phyloP scores from a whole-genome alignment of 2,329 filamentous ascomycete genomes.

The Colletotrichum noveboracense region DNA sequence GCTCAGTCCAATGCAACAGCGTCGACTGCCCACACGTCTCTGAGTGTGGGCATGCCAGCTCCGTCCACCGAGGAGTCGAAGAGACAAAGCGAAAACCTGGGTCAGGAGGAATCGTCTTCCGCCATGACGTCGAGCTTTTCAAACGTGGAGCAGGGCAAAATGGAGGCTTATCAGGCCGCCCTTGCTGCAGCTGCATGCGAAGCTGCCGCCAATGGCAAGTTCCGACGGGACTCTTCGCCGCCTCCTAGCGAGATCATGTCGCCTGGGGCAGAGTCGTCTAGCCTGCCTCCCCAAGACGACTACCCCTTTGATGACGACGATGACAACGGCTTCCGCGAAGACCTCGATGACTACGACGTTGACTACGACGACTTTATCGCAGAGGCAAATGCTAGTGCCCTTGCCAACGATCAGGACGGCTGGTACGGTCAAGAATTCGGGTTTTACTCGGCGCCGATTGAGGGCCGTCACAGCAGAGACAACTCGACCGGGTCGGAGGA shows the following conservation, averaged over 20 bases:
- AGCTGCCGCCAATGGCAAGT: conserved; percentile 78
- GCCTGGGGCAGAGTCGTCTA: conserved; percentile 22
- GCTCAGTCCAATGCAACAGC: conserved; percentile 46
- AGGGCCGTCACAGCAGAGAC: conserved; percentile 47
- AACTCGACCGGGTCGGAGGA: conserved; percentile 37
- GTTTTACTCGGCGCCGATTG: conserved; percentile 76
- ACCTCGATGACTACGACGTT: conserved; percentile 68
- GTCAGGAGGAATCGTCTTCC: conserved; percentile 20
- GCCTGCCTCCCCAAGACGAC: conserved; percentile 21
- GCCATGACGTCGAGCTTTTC: conserved; percentile 20
- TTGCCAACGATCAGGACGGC: conserved; percentile 90
- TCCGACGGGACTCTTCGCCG: conserved; percentile 64
- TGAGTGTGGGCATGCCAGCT: conserved; percentile 35
- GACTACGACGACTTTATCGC: conserved; percentile 93
- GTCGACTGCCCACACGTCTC: conserved; percentile 60
- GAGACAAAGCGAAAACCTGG: conserved; percentile 6
- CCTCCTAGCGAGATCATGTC: conserved; percentile 32
- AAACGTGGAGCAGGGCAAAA: conserved; percentile 29
- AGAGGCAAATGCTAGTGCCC: conserved; percentile 89
- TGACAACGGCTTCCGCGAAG: conserved; percentile 50
- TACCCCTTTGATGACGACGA: conserved; percentile 38
- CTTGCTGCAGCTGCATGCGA: conserved; percentile 81
- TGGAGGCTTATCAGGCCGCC: conserved; percentile 80
- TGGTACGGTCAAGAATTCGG: conserved; percentile 98
- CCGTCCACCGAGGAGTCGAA: conserved; percentile 6